Evolutionary conservation across 1,284 basidiomycete species (phyloP), one percentile per base, ranked within the genome.

Genomic region (Tilletia caries): DNA sequence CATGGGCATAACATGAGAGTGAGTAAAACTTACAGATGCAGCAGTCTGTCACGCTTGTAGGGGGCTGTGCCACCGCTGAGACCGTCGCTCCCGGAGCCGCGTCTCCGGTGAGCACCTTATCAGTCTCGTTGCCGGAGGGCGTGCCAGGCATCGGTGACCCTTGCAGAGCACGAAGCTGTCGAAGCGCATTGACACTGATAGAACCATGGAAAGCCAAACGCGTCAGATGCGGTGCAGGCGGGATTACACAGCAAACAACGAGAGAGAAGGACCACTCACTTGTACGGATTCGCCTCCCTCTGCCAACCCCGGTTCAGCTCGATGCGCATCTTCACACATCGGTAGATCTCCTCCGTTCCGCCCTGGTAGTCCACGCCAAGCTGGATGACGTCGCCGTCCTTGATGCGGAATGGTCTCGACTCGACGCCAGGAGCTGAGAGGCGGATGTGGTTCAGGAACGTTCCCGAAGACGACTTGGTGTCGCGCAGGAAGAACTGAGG

Each of bases 291-390:
- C 1, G 90, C 89, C 1, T 87, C 88, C 1, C 90, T 86, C 83
- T 96, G 93, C 93, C 93, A 97, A 0, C 92, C 86, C 33, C 84
- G 89, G 62, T 94, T 86, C 25, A 88, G 76, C 85, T 98, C 95
- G 68, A 98, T 88, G 71, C 93, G 88, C 84, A 98, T 96, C 88
- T 97, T 98, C 73, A 98, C 93, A 75, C 92, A 94, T 84, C 97
- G 92, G 85, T 96, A 98, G 72, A 97, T 93, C 84, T 98, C 95
- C 85, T 98, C 95, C 3, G 92, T 89, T 0, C 95, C 96, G 33
- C 95, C 95, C 84, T 98, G 95, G 84, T 97, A 98, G 83, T 98
- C 96, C 37, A 98, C 94, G 1, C 95, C 95, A 0, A 98, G 89
- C 85, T 98, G 95, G 6, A 98, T 85, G 20, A 98, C 88, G 84